Base-by-base conservation (phyloP, 805 yeast genomes). In the Vanderwaltozyma yarrowii region DNA sequence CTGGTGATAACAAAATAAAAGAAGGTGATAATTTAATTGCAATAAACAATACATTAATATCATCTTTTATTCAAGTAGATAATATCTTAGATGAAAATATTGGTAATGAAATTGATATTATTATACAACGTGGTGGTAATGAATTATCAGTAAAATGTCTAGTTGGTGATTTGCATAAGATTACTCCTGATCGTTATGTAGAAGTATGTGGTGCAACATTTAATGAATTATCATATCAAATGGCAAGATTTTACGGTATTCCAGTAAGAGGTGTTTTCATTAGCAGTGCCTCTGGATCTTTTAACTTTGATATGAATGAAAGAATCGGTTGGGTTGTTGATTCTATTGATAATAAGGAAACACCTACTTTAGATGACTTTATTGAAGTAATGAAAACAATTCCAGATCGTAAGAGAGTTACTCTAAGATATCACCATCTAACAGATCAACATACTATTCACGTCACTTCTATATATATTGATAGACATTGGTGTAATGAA, bases 11-110 rank as follows among this genome's bases (percentile, higher is more conserved):
- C 0, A 57, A 67, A 30, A 71, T 88, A 20, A 74, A 78, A 50
- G 96, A 87, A 62, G 96, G 96, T 40, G 96, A 88, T 56, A 76
- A 82, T 30, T 64, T 88, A 43, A 69, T 88, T 18, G 74, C 89
- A 2, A 72, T 88, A 24, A 78, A 85, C 49, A 85, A 74, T 15
- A 64, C 64, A 37, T 61, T 68, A 16, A 74, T 88, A 27, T 68
- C 82, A 1, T 72, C 83, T 3, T 88, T 87, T 53, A 73, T 84
- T 27, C 73, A 74, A 37, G 82, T 85, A n/a, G 96, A 88, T 51
- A 86, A 79, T 39, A 78, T 85, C 20, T 66, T 87, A 35, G 96
- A 88, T 61, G 68, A 69, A 1, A 71, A 68, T 40, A 80, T 88
- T 17, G 92, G 80, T 11, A 49, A 76, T 3, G 64, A 57, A 14